Percentiles rank a stretch among this genome's conserved stretches.
Conservation (phyloP, 2,329 filamentous ascomycete species). For the Bipolaris sorokiniana region DNA sequence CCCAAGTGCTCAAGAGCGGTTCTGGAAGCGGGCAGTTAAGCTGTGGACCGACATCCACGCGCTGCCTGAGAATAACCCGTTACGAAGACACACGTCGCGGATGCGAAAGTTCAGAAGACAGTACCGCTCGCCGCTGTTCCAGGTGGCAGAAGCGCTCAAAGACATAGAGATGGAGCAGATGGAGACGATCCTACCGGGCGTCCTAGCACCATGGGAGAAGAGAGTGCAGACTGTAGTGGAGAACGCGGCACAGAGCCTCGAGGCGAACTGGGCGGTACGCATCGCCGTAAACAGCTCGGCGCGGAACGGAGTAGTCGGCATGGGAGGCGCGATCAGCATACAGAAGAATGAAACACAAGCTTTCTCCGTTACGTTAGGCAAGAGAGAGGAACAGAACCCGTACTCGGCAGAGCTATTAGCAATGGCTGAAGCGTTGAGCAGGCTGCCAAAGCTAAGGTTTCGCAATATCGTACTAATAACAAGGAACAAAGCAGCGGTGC, state of each 20-base stretch:
- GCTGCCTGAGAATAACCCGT: constrained; percentile 17
- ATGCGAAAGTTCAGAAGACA: constrained; percentile 19
- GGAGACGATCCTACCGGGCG: constrained; percentile 14
- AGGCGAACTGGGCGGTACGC: background rate
- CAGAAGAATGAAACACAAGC: constrained; percentile 12
- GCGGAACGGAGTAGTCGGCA: constrained; percentile 14
- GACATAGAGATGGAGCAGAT: constrained; percentile 16
- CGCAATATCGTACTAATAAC: constrained; percentile 15
- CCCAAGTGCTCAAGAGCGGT: constrained; percentile 15
- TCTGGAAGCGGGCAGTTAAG: constrained; percentile 19
- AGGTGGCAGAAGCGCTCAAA: constrained; percentile 16
- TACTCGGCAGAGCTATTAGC: constrained; percentile 11
- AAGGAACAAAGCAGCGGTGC: constrained; percentile 17
- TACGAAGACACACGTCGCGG: constrained; percentile 11
- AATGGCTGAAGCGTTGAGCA: constrained; percentile 10
- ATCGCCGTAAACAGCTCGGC: constrained; percentile 1
- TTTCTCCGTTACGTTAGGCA: no score
- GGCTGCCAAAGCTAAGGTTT: constrained; percentile 13
- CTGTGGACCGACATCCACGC: constrained; percentile 17
- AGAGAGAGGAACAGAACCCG: constrained; percentile 15
- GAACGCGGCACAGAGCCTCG: no score
- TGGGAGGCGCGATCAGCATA: constrained; percentile 15
- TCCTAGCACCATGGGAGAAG: constrained; percentile 17
- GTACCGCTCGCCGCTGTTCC: no score
- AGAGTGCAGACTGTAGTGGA: constrained; percentile 13